Conservation (phyloP, 2,329 filamentous ascomycete species). For the Xylaria sp. region DNA sequence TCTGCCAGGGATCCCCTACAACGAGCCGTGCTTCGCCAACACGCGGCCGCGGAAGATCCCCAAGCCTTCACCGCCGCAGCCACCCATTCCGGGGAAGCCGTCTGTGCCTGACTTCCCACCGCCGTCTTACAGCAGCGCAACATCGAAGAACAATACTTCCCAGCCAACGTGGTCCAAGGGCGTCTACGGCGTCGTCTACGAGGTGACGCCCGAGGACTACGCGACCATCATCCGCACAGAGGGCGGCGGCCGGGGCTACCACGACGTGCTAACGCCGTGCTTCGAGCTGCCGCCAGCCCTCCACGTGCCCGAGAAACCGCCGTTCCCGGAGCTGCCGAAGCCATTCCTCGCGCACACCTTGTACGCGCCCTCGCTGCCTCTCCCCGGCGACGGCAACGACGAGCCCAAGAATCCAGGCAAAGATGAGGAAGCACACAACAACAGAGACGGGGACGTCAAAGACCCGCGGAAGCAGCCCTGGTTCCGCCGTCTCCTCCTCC, state of each 20-base stretch:
- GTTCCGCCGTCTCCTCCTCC: constrained; percentile 59
- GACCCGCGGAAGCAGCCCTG: constrained; percentile 52
- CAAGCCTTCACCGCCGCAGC: constrained; percentile 50
- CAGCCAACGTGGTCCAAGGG: constrained; percentile 76
- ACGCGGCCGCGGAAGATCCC: constrained; percentile 70
- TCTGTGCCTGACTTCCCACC: not conserved
- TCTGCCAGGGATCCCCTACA: constrained; percentile 85
- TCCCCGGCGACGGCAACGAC: constrained; percentile 33
- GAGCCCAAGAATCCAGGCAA: constrained; percentile 24
- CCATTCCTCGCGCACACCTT: constrained; percentile 89
- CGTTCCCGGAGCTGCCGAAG: constrained; percentile 61
- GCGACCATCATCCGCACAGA: constrained; percentile 89
- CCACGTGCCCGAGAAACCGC: constrained; percentile 72
- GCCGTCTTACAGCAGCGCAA: not conserved
- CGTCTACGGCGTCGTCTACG: constrained; percentile 93
- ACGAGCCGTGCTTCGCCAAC: constrained; percentile 93
- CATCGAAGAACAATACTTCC: constrained; percentile 11
- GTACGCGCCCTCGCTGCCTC: constrained; percentile 70
- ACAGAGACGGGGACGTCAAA: constrained; percentile 34
- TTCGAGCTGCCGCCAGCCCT: constrained; percentile 70
- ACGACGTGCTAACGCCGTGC: constrained; percentile 84
- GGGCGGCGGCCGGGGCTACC: constrained; percentile 85
- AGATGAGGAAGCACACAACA: constrained; percentile 11
- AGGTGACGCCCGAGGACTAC: constrained; percentile 86
- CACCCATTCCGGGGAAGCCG: constrained; percentile 30